phyloP scores from a whole-genome alignment of 192 early-diverging fungal species.

The Umbelopsis sp. region DNA sequence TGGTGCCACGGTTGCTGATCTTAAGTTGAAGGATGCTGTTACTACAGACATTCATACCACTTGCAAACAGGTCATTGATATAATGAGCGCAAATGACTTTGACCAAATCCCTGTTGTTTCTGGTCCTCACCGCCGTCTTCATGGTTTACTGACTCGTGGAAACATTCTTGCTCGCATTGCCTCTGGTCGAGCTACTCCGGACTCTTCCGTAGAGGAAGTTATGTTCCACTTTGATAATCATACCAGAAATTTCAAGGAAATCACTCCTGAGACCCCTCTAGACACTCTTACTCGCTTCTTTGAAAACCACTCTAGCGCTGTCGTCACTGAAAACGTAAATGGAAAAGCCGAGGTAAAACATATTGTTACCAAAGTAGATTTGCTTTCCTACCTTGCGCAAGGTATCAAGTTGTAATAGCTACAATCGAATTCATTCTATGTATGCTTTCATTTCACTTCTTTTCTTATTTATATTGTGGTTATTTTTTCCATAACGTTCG shows the following conservation, averaged over 20 bases:
- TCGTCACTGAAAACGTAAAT: conserved; percentile 73
- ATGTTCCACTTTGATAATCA: conserved; percentile 78
- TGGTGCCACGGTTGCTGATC: conserved; percentile 81
- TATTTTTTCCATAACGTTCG: too few relatives aligned
- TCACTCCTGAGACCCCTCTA: conserved; percentile 84
- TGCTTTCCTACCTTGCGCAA: conserved; percentile 80
- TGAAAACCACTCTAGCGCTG: conserved; percentile 86
- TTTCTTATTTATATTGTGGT: background rate
- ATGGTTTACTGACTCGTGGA: conserved; percentile 88
- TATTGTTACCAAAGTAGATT: conserved; percentile 95
- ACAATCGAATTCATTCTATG: too few relatives aligned
- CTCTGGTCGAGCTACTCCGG: conserved; percentile 64
- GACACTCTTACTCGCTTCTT: conserved; percentile 87
- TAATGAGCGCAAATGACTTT: conserved; percentile 89
- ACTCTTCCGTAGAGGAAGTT: conserved; percentile 66
- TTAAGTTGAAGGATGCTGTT: conserved; percentile 83
- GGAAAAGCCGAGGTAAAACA: conserved; percentile 69
- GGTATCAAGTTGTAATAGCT: conserved; percentile 30
- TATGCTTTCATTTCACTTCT: too few relatives aligned
- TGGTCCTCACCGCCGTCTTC: conserved; percentile 60
- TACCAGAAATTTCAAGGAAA: conserved; percentile 79
- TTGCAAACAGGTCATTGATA: conserved; percentile 78
- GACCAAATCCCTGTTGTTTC: conserved; percentile 94
- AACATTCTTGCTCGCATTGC: conserved; percentile 66
- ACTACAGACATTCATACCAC: conserved; percentile 73